phyloP scores from a whole-genome alignment of 495 filamentous ascomycete species.

The Tuber indicum region DNA sequence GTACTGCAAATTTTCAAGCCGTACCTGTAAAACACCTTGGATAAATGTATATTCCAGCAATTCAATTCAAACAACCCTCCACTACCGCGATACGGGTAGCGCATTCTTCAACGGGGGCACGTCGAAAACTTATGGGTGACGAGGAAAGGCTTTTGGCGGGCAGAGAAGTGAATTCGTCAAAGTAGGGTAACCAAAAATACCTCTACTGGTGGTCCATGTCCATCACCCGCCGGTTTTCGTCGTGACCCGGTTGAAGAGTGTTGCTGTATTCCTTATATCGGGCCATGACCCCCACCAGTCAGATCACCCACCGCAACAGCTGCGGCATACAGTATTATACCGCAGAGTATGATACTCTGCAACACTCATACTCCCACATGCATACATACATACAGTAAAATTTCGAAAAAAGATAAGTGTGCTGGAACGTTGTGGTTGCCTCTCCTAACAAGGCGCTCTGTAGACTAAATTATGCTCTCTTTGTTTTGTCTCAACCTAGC shows the following conservation, averaged over 20 bases:
- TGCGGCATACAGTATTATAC: no score
- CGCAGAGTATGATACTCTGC: no score
- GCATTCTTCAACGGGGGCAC: neutral
- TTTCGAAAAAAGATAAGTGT: neutral
- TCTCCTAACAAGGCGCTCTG: neutral
- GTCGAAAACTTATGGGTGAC: neutral
- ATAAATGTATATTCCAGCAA: neutral
- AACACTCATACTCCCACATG: no score
- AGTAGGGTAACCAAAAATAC: neutral
- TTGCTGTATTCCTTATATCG: neutral
- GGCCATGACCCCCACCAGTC: no score
- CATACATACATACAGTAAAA: neutral
- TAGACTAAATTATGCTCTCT: neutral
- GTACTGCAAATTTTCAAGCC: neutral
- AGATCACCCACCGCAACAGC: no score
- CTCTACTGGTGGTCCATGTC: neutral
- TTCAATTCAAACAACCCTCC: neutral
- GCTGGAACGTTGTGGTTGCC: neutral
- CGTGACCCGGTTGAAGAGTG: neutral
- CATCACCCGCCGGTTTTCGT: neutral
- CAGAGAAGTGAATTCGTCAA: neutral
- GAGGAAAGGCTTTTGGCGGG: no score
- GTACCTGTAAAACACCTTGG: neutral
- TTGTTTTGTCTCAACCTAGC: neutral
- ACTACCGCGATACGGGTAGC: neutral